Conservation (phyloP, 2,329 filamentous ascomycete species). For the Diaporthe nobilis region DNA sequence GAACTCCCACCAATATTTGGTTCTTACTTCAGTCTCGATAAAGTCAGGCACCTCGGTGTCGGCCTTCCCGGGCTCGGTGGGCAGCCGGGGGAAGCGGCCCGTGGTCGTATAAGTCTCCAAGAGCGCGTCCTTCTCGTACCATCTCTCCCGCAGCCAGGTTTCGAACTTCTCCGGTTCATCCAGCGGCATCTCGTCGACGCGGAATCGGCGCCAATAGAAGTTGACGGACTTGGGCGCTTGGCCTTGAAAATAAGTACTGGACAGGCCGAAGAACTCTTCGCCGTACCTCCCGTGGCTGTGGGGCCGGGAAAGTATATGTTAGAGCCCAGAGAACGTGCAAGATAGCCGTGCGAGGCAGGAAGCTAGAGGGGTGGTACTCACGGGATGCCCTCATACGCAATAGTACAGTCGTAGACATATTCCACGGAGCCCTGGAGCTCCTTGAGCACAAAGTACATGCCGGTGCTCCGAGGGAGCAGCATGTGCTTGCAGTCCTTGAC, state of each 20-base stretch:
- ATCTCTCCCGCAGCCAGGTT: constrained; percentile 85
- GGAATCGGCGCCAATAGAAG: constrained; percentile 94
- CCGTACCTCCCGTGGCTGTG: constrained; percentile 82
- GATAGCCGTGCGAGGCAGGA: neutral
- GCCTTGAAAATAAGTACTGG: constrained; percentile 89
- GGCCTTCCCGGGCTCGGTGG: constrained; percentile 57
- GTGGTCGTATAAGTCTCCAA: constrained; percentile 86
- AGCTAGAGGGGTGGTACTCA: constrained; percentile 64
- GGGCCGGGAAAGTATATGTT: constrained; percentile 5
- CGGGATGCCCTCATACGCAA: constrained; percentile 95
- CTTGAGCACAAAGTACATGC: constrained; percentile 83
- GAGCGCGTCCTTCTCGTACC: constrained; percentile 92
- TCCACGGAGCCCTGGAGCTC: constrained; percentile 82
- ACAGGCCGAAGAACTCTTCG: constrained; percentile 90
- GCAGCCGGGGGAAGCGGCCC: constrained; percentile 83
- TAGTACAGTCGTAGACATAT: constrained; percentile 92
- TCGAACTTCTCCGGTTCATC: constrained; percentile 83
- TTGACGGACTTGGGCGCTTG: constrained; percentile 95
- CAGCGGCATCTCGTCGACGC: constrained; percentile 84
- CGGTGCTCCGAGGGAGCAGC: constrained; percentile 84
- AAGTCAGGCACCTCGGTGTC: constrained; percentile 53
- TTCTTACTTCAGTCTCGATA: constrained; percentile 72
- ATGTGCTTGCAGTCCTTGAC: constrained; percentile 80
- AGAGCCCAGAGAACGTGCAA: constrained; percentile 7
- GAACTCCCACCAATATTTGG: constrained; percentile 68